Evolutionary conservation across 768 basidiomycete species (phyloP).

Genomic region (Lactarius sp.): DNA sequence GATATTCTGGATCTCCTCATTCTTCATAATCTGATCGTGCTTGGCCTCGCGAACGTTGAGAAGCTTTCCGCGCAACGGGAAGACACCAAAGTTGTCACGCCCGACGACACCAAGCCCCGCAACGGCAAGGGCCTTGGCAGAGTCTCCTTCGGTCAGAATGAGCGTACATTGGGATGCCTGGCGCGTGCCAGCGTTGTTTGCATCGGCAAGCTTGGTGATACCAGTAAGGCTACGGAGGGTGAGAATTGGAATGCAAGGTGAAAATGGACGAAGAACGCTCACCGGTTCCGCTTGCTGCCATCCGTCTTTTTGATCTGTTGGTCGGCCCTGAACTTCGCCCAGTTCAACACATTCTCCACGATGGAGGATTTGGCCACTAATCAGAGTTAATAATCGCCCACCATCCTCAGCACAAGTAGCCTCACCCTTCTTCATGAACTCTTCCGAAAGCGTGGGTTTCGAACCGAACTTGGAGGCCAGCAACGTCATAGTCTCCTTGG

Average conservation of each 20-base stretch:
- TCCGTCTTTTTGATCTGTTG: slow-evolving; percentile 96
- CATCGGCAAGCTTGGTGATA: slow-evolving; percentile 89
- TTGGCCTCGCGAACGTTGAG: slow-evolving; percentile 96
- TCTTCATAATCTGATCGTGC: slow-evolving; percentile 97
- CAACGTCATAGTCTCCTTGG: slow-evolving; percentile 91
- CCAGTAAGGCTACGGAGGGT: slow-evolving; percentile 64
- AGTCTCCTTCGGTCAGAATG: slow-evolving; percentile 98
- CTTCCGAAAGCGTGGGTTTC: slow-evolving; percentile 78
- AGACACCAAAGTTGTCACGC: slow-evolving; percentile 95
- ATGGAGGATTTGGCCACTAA: slow-evolving; percentile 85
- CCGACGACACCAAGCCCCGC: slow-evolving; percentile 94
- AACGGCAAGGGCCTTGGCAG: slow-evolving; percentile 93
- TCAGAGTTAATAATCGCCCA: slow-evolving; percentile 1
- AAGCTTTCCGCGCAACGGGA: slow-evolving; percentile 94
- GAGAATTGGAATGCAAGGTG: background rate
- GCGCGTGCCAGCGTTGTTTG: slow-evolving; percentile 92
- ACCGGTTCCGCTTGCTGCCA: slow-evolving; percentile 85
- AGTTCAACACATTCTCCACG: slow-evolving; percentile 86
- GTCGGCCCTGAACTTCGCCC: slow-evolving; percentile 97
- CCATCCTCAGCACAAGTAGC: slow-evolving; percentile 1
- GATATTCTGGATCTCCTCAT: slow-evolving; percentile 94
- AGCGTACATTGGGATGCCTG: slow-evolving; percentile 82
- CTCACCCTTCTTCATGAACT: slow-evolving; percentile 94
- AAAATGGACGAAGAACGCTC: slow-evolving; percentile 26
- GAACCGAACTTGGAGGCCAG: slow-evolving; percentile 86